Percentiles rank a stretch among this genome's conserved stretches.
phyloP scores from a whole-genome alignment of 2,329 filamentous ascomycete genomes.

The Trichoderma harzianum region DNA sequence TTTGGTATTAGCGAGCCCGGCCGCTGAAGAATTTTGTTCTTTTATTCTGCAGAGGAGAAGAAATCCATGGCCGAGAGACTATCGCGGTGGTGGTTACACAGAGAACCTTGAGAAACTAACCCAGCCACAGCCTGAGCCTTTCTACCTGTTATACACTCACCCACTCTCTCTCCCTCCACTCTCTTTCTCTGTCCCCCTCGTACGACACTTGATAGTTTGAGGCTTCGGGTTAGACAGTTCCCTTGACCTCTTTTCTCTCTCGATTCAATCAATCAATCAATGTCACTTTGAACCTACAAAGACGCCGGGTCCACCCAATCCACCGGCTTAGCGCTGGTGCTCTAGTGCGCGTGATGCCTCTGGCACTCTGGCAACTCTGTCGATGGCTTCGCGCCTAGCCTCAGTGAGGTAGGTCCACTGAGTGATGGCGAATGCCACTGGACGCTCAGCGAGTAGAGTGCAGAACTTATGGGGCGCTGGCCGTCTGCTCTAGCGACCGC shows the following conservation, averaged over 20 bases:
- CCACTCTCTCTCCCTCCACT: not conserved
- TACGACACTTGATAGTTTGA: not conserved
- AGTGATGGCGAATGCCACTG: constrained; percentile 10
- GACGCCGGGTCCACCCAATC: constrained; percentile 10
- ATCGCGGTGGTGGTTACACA: not conserved
- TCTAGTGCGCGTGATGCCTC: constrained; percentile 16
- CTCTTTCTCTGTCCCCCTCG: not conserved
- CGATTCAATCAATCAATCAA: not conserved
- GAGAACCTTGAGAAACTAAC: not conserved
- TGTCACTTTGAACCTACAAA: not conserved
- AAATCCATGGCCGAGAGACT: not conserved
- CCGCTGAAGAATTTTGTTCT: constrained; percentile 9
- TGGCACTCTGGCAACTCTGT: not conserved
- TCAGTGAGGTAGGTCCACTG: constrained; percentile 13
- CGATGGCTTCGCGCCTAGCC: constrained; percentile 12
- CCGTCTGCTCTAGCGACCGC: not conserved
- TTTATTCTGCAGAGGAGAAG: not conserved
- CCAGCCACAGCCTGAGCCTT: not conserved
- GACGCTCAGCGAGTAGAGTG: not conserved
- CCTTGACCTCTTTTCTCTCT: not conserved
- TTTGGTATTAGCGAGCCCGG: not conserved
- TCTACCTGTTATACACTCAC: not conserved
- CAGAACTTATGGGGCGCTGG: not conserved
- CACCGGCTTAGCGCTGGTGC: constrained; percentile 14
- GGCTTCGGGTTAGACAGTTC: not conserved